Percentiles rank a stretch among this genome's conserved stretches.
phyloP scores from a whole-genome alignment of 352 stramenopile genomes.

The Phytophthora kernoviae region DNA sequence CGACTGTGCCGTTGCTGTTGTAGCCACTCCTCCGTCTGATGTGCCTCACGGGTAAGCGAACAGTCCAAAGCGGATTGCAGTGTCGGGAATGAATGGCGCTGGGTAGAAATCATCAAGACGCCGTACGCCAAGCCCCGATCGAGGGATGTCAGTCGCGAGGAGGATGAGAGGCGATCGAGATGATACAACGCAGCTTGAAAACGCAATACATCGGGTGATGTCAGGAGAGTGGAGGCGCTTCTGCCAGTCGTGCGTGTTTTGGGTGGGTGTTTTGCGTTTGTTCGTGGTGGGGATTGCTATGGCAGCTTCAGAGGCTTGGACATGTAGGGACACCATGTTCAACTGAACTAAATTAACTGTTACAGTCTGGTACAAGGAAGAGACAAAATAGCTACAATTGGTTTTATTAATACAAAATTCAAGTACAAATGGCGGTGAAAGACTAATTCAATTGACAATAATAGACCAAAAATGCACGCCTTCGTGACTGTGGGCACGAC shows the following conservation, averaged over 20 bases:
- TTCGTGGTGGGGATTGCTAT: too few relatives aligned
- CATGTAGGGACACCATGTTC: too few relatives aligned
- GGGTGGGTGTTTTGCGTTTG: too few relatives aligned
- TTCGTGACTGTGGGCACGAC: conserved; percentile 96
- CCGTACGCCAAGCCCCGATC: conserved; percentile 42
- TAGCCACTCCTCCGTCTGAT: conserved; percentile 16
- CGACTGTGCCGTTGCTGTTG: conserved; percentile 6
- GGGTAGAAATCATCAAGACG: conserved; percentile 33
- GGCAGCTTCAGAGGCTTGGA: too few relatives aligned
- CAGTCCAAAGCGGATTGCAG: conserved; percentile 43
- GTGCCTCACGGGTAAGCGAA: conserved; percentile 54
- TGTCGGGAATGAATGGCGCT: conserved; percentile 25
- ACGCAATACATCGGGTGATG: conserved; percentile 34
- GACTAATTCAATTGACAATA: too few relatives aligned
- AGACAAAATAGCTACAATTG: too few relatives aligned
- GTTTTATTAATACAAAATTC: too few relatives aligned
- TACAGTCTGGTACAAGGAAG: too few relatives aligned
- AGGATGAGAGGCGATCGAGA: conserved; percentile 44
- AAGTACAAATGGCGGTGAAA: too few relatives aligned
- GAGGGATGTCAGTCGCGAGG: conserved; percentile 55
- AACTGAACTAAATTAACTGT: too few relatives aligned
- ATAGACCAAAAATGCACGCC: conserved; percentile 43
- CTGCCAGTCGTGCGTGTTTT: conserved; percentile 10
- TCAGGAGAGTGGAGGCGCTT: conserved; percentile 23
- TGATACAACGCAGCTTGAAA: conserved; percentile 32